Conservation (phyloP, 228 moss, liverwort and hornwort species). For the Sphagnum magellanicum region DNA sequence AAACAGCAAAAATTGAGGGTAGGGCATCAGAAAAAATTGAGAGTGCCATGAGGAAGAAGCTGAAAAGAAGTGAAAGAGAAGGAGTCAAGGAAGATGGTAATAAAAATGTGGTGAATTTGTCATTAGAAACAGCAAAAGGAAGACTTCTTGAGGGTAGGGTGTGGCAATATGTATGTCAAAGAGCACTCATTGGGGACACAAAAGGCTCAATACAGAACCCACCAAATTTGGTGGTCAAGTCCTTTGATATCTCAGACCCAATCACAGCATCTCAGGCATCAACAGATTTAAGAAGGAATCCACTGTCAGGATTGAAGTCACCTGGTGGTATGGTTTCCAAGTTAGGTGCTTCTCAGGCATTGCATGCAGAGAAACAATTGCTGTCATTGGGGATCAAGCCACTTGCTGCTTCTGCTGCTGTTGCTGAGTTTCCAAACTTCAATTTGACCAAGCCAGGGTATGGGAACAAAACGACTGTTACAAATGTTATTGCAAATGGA, state of each 20-base stretch:
- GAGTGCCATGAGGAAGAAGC: conserved; percentile 2
- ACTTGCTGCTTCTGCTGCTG: background rate
- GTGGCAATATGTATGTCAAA: conserved; percentile 68
- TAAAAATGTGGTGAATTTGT: background rate
- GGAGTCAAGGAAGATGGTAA: conserved; percentile 5
- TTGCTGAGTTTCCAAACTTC: background rate
- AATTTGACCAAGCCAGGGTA: background rate
- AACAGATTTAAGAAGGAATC: too few relatives aligned
- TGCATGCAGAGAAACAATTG: background rate
- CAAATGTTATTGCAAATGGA: conserved; percentile 34
- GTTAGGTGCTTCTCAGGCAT: background rate
- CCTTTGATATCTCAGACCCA: background rate
- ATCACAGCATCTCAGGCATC: too few relatives aligned
- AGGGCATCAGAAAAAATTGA: conserved; percentile 25
- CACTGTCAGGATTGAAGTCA: too few relatives aligned
- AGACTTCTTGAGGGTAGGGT: conserved; percentile 35
- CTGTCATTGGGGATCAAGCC: background rate
- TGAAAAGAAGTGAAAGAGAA: conserved; percentile 2
- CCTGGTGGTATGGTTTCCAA: background rate
- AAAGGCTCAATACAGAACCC: conserved; percentile 1
- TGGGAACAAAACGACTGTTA: conserved; percentile 18
- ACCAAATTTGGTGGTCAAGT: conserved; percentile 1
- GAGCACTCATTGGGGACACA: conserved; percentile 45
- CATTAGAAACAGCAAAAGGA: conserved; percentile 1
- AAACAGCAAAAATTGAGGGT: conserved; percentile 12